phyloP scores from a whole-genome alignment of 1,284 basidiomycete species.

The Ustilago curta region DNA sequence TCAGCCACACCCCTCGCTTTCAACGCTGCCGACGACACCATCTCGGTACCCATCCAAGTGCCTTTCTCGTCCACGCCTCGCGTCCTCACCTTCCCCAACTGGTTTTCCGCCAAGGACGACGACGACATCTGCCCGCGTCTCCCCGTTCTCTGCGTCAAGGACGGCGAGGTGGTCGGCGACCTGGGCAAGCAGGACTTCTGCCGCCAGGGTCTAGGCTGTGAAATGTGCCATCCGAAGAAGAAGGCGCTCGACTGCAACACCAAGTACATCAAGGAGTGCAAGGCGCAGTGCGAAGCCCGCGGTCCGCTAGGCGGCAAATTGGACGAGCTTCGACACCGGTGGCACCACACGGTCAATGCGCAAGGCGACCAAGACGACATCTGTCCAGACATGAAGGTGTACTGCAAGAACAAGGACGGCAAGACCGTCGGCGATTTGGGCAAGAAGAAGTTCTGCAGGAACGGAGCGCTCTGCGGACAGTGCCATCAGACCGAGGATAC shows the following conservation, averaged over 20 bases:
- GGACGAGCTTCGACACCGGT: background rate
- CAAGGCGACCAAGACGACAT: slow-evolving; percentile 47
- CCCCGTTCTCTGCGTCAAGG: slow-evolving; percentile 40
- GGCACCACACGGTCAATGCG: background rate
- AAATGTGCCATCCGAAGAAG: slow-evolving; percentile 41
- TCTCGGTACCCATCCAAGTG: slow-evolving; percentile 51
- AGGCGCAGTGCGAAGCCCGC: slow-evolving; percentile 36
- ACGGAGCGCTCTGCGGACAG: slow-evolving; percentile 42
- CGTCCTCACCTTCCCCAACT: slow-evolving; percentile 45
- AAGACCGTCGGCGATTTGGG: slow-evolving; percentile 45
- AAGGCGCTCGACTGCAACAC: slow-evolving; percentile 54
- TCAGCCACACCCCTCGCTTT: slow-evolving; percentile 33
- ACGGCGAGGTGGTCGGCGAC: slow-evolving; percentile 49
- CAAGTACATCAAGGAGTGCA: slow-evolving; percentile 45
- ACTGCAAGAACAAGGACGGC: slow-evolving; percentile 45
- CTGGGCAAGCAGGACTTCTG: slow-evolving; percentile 47
- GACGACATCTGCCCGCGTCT: slow-evolving; percentile 48
- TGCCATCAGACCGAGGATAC: slow-evolving; percentile 52
- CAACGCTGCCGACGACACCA: slow-evolving; percentile 37
- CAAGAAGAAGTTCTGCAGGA: slow-evolving; percentile 52
- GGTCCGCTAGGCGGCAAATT: slow-evolving; percentile 51
- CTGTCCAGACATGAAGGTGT: slow-evolving; percentile 54
- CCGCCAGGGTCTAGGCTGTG: slow-evolving; percentile 34
- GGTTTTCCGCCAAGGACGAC: slow-evolving; percentile 38
- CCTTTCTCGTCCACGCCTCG: slow-evolving; percentile 36